These are phyloP conservation scores for Colletotrichum orchidophilum DNA, from an alignment of 2,329 filamentous ascomycete species.

Conservation along the genomic window DNA sequence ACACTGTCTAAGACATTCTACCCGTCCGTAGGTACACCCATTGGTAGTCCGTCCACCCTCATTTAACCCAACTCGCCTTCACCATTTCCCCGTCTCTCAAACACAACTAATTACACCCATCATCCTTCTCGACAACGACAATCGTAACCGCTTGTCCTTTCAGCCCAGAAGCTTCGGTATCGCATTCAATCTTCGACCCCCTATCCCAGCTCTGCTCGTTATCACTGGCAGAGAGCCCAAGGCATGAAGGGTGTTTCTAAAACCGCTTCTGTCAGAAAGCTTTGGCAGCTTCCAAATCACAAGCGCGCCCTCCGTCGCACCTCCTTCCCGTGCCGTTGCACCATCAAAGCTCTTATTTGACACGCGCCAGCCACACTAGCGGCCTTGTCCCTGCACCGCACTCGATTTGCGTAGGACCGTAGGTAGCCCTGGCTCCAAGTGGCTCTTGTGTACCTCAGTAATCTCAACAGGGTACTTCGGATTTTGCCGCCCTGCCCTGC, in stretches of 20 bases:
- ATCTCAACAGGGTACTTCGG: not conserved
- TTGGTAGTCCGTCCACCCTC: not conserved
- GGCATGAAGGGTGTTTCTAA: constrained; percentile 25
- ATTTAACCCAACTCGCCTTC: not conserved
- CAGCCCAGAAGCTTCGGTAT: constrained; percentile 15
- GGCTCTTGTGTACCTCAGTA: not conserved
- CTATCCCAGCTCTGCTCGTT: not conserved
- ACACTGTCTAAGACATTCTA: not conserved
- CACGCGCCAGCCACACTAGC: constrained; percentile 18
- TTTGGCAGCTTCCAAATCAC: constrained; percentile 34
- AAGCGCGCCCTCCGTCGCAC: constrained; percentile 17
- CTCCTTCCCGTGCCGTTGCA: constrained; percentile 22
- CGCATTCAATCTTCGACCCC: not conserved
- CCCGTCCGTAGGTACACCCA: not conserved
- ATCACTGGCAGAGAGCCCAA: not conserved
- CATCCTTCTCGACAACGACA: not conserved
- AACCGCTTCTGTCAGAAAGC: constrained; percentile 34
- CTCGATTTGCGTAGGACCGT: not conserved
- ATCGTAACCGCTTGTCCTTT: not conserved
- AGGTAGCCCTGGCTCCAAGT: not conserved
- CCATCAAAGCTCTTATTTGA: constrained; percentile 25
- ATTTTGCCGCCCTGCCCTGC: not conserved
- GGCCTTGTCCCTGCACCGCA: constrained; percentile 20
- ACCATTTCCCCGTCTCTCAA: not conserved
- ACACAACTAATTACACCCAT: not conserved